Conservation (phyloP, 1,139 yeast species). For the Hansenula lynferdii region DNA sequence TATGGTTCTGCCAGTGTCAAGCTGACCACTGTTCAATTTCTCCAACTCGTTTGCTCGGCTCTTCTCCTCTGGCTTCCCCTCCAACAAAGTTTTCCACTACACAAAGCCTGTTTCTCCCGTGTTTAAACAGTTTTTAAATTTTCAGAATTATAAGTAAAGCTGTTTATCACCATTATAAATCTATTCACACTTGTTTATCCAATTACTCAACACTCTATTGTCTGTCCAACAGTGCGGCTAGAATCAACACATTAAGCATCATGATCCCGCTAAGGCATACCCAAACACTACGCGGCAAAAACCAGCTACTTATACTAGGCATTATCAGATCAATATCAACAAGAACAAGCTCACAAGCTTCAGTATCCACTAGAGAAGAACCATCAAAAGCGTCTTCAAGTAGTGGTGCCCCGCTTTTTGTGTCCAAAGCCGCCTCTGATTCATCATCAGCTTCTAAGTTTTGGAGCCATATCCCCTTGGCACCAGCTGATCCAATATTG, state of each 20-base stretch:
- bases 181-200: too few species aligned
- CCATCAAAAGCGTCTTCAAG: not conserved
- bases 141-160: too few species aligned
- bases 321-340: not conserved
- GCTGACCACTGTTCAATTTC: too few species aligned
- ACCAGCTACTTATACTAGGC: not conserved
- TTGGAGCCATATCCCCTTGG: constrained; percentile 12
- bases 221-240: too few species aligned
- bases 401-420: not conserved
- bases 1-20: too few species aligned
- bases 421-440: not conserved
- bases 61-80: too few species aligned
- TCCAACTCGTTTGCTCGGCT: too few species aligned
- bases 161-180: too few species aligned
- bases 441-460: not conserved
- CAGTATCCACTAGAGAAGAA: not conserved
- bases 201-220: too few species aligned
- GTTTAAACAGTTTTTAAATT: too few species aligned
- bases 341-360: not conserved
- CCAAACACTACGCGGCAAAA: not conserved
- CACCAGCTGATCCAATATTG: constrained; percentile 68
- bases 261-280: not conserved
- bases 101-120: too few species aligned
- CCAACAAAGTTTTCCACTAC: too few species aligned
- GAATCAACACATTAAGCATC: not conserved